Conservation (phyloP, 176 grass and related monocot genomes). For the Leersia perrieri region DNA sequence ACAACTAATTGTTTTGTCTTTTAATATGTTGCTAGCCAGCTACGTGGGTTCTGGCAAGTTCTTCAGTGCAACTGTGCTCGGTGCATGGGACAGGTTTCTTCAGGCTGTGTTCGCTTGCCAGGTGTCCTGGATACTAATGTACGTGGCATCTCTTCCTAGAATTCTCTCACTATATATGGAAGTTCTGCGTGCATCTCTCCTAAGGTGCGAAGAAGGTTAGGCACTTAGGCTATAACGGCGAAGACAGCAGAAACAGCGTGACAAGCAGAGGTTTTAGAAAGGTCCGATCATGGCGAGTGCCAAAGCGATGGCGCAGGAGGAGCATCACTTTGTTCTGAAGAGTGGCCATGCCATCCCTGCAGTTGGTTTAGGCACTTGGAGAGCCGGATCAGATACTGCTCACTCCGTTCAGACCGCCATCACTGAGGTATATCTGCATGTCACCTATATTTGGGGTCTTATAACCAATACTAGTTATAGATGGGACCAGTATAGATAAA, state of each 20-base stretch:
- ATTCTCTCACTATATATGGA: neutral
- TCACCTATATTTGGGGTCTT: neutral
- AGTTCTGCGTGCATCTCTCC: neutral
- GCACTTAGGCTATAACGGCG: neutral
- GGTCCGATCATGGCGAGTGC: constrained; percentile 47
- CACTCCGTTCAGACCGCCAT: constrained; percentile 52
- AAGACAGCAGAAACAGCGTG: neutral
- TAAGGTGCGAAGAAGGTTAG: neutral
- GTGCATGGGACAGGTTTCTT: neutral
- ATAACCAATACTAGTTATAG: too few species aligned
- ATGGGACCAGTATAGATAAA: too few species aligned
- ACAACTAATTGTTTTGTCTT: neutral
- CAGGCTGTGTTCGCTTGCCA: constrained; percentile 25
- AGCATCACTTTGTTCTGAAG: constrained; percentile 46
- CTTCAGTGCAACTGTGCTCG: constrained; percentile 23
- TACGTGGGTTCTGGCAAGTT: constrained; percentile 44
- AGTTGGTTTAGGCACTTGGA: constrained; percentile 68
- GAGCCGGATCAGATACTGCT: constrained; percentile 42
- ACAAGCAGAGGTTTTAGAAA: neutral
- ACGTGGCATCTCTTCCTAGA: constrained; percentile 39
- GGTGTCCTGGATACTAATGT: constrained; percentile 13
- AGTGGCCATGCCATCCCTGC: constrained; percentile 62
- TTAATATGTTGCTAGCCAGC: constrained; percentile 23
- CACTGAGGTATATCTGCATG: constrained; percentile 41
- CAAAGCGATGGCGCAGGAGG: constrained; percentile 34